These are phyloP conservation scores for Eleusine indica DNA, from an alignment of 176 grass and related monocot species.

Conservation along the genomic window DNA sequence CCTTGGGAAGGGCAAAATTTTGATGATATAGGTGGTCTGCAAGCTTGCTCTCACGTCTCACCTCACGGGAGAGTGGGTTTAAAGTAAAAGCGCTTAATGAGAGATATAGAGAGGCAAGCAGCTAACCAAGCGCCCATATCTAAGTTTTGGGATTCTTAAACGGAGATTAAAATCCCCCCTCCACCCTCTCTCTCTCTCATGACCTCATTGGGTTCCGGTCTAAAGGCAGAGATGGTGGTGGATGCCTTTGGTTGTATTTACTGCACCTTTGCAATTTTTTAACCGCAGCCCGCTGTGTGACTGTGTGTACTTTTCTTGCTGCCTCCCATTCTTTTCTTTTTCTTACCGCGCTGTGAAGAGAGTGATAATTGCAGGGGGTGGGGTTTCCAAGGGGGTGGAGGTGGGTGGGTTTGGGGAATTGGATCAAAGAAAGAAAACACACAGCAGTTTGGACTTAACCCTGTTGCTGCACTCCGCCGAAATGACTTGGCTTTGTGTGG, in stretches of 20 bases:
- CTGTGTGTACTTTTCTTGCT: constrained; percentile 18
- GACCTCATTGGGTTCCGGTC: constrained; percentile 21
- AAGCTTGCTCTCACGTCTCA: constrained; percentile 24
- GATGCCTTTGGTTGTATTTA: constrained; percentile 53
- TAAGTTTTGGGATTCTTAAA: constrained; percentile 93
- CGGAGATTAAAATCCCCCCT: constrained; percentile 48
- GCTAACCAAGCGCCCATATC: constrained; percentile 52
- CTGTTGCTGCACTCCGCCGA: constrained; percentile 32
- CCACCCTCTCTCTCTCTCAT: neutral
- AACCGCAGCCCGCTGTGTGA: neutral
- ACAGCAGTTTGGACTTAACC: constrained; percentile 21
- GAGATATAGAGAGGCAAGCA: constrained; percentile 16
- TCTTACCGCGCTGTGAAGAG: constrained; percentile 33
- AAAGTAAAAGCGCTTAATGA: constrained; percentile 78
- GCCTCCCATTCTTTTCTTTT: neutral
- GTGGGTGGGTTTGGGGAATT: constrained; percentile 74
- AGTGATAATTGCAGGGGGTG: constrained; percentile 42
- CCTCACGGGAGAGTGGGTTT: constrained; percentile 68
- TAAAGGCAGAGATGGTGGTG: constrained; percentile 39
- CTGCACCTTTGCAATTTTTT: constrained; percentile 19
- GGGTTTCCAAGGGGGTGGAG: constrained; percentile 53
- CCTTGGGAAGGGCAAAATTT: constrained; percentile 62
- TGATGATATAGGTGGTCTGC: constrained; percentile 53
- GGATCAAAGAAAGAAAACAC: constrained; percentile 44
- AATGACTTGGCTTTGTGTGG: neutral